Conservation (phyloP, 139 green algal species). For the Chlorella sp. region DNA sequence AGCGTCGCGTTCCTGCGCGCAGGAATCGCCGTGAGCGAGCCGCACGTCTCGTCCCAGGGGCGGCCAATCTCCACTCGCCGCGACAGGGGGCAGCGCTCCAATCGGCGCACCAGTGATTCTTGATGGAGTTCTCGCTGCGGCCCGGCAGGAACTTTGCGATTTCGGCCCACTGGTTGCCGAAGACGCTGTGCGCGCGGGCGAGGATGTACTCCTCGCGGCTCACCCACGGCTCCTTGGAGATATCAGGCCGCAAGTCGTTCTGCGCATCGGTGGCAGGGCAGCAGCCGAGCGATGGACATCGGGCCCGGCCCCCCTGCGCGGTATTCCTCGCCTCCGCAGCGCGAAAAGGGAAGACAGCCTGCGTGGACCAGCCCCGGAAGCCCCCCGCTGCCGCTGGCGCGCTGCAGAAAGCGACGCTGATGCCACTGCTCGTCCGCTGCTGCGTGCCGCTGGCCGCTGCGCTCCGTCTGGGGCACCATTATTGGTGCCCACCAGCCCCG, state of each 20-base stretch:
- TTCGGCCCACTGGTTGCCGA: constrained; percentile 78
- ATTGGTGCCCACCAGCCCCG: not conserved
- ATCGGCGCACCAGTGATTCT: constrained; percentile 75
- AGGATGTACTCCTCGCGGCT: constrained; percentile 30
- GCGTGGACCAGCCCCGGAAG: not conserved
- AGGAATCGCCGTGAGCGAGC: too few species aligned
- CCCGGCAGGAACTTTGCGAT: constrained; percentile 67
- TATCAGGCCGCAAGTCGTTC: constrained; percentile 57
- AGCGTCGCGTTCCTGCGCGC: constrained; percentile 38
- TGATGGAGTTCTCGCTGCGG: constrained; percentile 89
- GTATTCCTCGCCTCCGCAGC: not conserved
- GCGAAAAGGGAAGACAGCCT: not conserved
- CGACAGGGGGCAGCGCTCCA: not conserved
- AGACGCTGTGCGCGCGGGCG: constrained; percentile 46
- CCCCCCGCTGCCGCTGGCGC: too few species aligned
- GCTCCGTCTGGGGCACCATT: not conserved
- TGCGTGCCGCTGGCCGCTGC: too few species aligned
- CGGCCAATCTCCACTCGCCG: not conserved
- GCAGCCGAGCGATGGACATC: not conserved
- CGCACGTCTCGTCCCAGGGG: too few species aligned
- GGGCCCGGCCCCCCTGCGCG: too few species aligned
- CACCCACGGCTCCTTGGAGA: constrained; percentile 43
- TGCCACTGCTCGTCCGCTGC: too few species aligned
- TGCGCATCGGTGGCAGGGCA: constrained; percentile 15
- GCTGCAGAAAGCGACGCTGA: not conserved